phyloP scores from a whole-genome alignment of 768 basidiomycete species.

The Podaxis sp. region DNA sequence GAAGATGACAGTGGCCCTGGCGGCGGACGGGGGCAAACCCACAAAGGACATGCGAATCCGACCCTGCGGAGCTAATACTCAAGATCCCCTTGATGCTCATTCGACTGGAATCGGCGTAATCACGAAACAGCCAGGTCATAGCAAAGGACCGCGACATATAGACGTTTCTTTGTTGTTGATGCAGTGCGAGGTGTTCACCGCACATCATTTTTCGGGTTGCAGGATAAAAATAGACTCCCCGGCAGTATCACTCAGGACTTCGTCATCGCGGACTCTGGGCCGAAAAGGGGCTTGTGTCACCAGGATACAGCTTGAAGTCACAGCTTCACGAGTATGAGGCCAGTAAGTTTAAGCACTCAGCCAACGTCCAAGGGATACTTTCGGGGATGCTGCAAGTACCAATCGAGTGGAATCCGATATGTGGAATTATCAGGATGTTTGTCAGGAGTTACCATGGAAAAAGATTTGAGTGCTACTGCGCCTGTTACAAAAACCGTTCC shows the following conservation, averaged over 20 bases:
- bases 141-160: neutral
- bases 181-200: neutral
- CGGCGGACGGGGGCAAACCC: neutral
- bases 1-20: neutral
- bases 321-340: too few species aligned
- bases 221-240: neutral
- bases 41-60: neutral
- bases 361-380: neutral
- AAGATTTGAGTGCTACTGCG: neutral
- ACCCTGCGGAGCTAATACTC: neutral
- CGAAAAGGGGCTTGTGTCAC: too few species aligned
- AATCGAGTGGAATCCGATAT: neutral
- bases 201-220: neutral
- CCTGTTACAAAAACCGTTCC: neutral
- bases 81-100: neutral
- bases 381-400: neutral
- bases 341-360: too few species aligned
- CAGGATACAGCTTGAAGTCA: too few species aligned
- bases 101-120: too few species aligned
- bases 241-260: neutral
- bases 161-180: neutral
- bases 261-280: neutral
- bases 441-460: slow-evolving; percentile 10
- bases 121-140: too few species aligned
- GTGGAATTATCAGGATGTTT: neutral